These are phyloP conservation scores for Hymenoscyphus fructigenus DNA, from an alignment of 2,329 filamentous ascomycete species.

Conservation along the genomic window DNA sequence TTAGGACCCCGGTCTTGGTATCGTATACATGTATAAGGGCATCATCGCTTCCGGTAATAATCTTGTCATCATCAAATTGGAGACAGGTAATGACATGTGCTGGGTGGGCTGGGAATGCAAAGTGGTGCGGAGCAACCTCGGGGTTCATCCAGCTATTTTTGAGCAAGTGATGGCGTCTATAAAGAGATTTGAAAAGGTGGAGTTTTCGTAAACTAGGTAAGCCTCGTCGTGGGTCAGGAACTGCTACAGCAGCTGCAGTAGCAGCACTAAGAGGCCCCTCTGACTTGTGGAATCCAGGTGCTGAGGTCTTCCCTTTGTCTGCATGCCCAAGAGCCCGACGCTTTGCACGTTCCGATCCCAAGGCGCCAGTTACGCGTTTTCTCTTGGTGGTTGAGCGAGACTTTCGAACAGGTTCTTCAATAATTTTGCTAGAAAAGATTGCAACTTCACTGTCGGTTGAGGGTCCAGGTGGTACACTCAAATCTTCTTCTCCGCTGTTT, in stretches of 20 bases:
- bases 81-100: conserved; percentile 96
- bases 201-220: conserved; percentile 76
- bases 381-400: conserved; percentile 34
- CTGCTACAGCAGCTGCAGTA: conserved; percentile 76
- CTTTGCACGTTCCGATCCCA: conserved; percentile 32
- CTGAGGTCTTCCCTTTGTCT: conserved; percentile 27
- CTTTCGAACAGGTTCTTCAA: conserved; percentile 26
- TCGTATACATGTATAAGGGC: conserved; percentile 98
- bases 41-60: conserved; percentile 95
- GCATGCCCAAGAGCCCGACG: conserved; percentile 31
- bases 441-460: conserved; percentile 52
- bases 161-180: conserved; percentile 89
- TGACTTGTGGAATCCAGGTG: conserved; percentile 44
- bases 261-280: conserved; percentile 87
- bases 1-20: conserved; percentile 85
- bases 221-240: conserved; percentile 79
- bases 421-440: conserved; percentile 17
- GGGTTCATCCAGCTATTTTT: conserved; percentile 89
- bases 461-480: conserved; percentile 56
- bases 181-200: conserved; percentile 94
- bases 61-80: conserved; percentile 97
- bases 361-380: conserved; percentile 30
- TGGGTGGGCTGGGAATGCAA: conserved; percentile 95
- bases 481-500: conserved; percentile 76
- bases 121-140: conserved; percentile 79